Evolutionary conservation across 2,329 filamentous ascomycete species (phyloP), one percentile per base, ranked within the genome.

Genomic region (Curvularia sp.): DNA sequence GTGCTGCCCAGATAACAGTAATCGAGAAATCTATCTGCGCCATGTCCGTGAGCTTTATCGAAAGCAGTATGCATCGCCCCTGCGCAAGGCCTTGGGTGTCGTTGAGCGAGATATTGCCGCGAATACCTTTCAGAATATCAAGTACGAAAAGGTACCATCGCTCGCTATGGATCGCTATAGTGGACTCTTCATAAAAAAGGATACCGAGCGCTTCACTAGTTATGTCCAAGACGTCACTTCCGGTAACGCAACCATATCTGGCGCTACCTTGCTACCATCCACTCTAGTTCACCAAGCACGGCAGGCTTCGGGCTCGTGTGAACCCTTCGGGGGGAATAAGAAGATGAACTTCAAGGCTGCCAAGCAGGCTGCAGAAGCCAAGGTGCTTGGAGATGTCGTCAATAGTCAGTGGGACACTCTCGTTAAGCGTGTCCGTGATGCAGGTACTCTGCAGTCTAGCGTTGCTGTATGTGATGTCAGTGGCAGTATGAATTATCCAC

Each of bases 401-500:
- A 77, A 84, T 53, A 80, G 77, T 0, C 85, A 87, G 66, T 87
- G 85, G 86, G 83, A 82, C 8, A 76, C 81, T 0, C 75, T 87
- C 0, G 83, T 87, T n/a, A 77, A 85, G 69, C 81, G 85, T 2
- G 81, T 87, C 69, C 82, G 80, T 48, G 82, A 86, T 59, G 83
- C 80, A 2, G 85, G 85, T 2, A 80, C 77, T 0, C 74, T 88
- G 7, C 75, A 81, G 15, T 82, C 80, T 15, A 80, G 81, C 56
- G 84, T 87, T 32, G 84, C 85, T 1, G 79, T 87, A 9, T 86
- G 83, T 57, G 85, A 88, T 56, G 83, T 87, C 6, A 85, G 81
- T 7, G 82, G 80, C 4, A 85, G 83, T 38, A 87, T 87, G 85
- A 0, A 0, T 0, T 0, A 0, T 0, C 78, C 80, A 0, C 3